Base-by-base conservation (phyloP, 140 eudicot species). In the Anethum foeniculum region DNA sequence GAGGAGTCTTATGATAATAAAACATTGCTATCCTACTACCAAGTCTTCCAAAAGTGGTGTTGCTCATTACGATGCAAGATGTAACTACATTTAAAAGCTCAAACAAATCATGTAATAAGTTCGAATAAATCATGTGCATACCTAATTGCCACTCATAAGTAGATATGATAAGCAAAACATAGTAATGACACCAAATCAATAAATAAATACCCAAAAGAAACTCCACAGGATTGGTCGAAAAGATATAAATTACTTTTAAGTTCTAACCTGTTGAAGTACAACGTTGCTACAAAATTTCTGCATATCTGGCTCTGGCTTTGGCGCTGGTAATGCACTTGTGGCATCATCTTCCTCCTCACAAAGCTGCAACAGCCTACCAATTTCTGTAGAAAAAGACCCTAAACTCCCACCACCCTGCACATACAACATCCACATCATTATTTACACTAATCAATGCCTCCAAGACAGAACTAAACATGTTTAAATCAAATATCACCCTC, bases 341-440 rank as follows among this genome's bases (percentile, higher is more conserved):
- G 99, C 99, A 80, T 94, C 99, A 88, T 94, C 99, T 83, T 92
- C 97, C 83, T 93, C 98, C 81, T 94, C 97, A 74, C 86, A 84
- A 27, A 87, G 91, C 75, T 88, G 98, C 83, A 88, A 80, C 81
- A 90, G 90, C 87, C 95, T 85, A 71, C 82, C 85, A 77, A 94
- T 94, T 58, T 92, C 97, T 2, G 91, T 84, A 8, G 97, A 90
- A 76, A 88, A 92, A 46, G 91, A 80, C 67, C 89, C 97, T 52
- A 85, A 82, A 86, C 93, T 92, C 73, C 86, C 97, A 84, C 89
- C 79, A 14, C 64, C 71, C 71, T 62, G 71, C 71, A 62, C 36
- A n/a, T 8, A 60, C 67, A 58, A 58, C 69, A 60, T 60, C 25
- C 69, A 60, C 69, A n/a, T 30, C 32, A 7, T 60, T n/a, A 60